These are phyloP conservation scores for Nitzschia sp. DNA, from an alignment of 108 stramenopile species.

Conservation along the genomic window DNA sequence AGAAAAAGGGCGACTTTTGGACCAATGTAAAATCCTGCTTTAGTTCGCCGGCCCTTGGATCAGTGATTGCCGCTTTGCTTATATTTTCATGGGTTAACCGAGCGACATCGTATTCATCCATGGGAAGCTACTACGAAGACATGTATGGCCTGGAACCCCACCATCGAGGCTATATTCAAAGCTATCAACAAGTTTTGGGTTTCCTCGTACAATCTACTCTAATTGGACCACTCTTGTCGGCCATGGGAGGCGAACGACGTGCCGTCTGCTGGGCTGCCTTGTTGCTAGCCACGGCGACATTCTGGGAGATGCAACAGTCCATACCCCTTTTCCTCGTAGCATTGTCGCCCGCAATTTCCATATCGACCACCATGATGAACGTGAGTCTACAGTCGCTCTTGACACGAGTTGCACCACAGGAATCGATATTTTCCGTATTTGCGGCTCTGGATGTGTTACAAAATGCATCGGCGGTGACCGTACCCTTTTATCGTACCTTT, in stretches of 20 bases:
- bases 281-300: constrained; percentile 51
- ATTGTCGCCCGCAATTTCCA: constrained; percentile 55
- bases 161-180: constrained; percentile 69
- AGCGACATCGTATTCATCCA: constrained; percentile 65
- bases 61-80: constrained; percentile 54
- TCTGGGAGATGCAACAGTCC: constrained; percentile 44
- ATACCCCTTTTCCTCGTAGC: constrained; percentile 35
- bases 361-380: constrained; percentile 51
- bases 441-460: constrained; percentile 77
- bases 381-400: constrained; percentile 60
- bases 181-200: constrained; percentile 55
- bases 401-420: constrained; percentile 63
- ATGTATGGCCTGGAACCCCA: constrained; percentile 76
- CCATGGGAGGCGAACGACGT: constrained; percentile 53
- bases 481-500: constrained; percentile 79
- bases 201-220: constrained; percentile 66
- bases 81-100: constrained; percentile 58
- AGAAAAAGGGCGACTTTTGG: constrained; percentile 27
- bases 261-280: constrained; percentile 45
- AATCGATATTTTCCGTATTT: constrained; percentile 74
- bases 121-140: constrained; percentile 81
- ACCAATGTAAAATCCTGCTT: constrained; percentile 61
- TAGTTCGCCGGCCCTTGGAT: constrained; percentile 45
- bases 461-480: constrained; percentile 71
- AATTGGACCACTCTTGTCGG: constrained; percentile 44